phyloP scores from a whole-genome alignment of 1,139 yeast species.

The Blastobotrys elegans region DNA sequence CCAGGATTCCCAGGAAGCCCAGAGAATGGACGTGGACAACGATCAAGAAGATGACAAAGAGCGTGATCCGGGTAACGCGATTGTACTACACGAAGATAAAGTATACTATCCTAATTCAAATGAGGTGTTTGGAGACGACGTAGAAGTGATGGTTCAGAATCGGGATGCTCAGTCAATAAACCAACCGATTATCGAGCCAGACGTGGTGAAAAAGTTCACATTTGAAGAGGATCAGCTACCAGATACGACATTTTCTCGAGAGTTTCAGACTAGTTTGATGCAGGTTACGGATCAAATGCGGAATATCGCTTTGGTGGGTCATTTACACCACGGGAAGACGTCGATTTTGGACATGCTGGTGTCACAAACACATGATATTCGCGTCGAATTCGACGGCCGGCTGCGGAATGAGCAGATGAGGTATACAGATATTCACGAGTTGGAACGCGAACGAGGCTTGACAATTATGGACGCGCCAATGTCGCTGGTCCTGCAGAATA shows the following conservation, averaged over 20 bases:
- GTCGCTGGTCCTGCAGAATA: slow-evolving; percentile 55
- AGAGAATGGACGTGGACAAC: slow-evolving; percentile 22
- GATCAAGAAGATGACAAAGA: slow-evolving; percentile 12
- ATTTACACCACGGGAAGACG: slow-evolving; percentile 84
- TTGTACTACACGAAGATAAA: slow-evolving; percentile 45
- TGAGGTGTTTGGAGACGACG: slow-evolving; percentile 52
- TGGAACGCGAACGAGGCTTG: slow-evolving; percentile 69
- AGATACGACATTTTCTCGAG: slow-evolving; percentile 53
- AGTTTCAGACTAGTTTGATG: slow-evolving; percentile 52
- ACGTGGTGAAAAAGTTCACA: slow-evolving; percentile 40
- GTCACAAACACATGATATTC: slow-evolving; percentile 51
- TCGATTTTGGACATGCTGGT: slow-evolving; percentile 68
- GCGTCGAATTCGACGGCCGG: slow-evolving; percentile 31
- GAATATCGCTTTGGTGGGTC: slow-evolving; percentile 80
- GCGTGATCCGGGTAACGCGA: slow-evolving; percentile 9
- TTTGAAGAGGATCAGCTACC: slow-evolving; percentile 55
- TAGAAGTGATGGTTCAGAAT: slow-evolving; percentile 58
- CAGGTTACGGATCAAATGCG: slow-evolving; percentile 61
- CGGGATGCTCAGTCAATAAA: slow-evolving; percentile 49
- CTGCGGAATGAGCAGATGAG: slow-evolving; percentile 41
- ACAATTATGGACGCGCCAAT: slow-evolving; percentile 62
- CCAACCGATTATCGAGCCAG: slow-evolving; percentile 67
- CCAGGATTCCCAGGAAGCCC: not conserved
- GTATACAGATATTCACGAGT: slow-evolving; percentile 64
- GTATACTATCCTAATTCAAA: slow-evolving; percentile 40